phyloP scores from a whole-genome alignment of 306 rosid species.

The Nissolia schottii region DNA sequence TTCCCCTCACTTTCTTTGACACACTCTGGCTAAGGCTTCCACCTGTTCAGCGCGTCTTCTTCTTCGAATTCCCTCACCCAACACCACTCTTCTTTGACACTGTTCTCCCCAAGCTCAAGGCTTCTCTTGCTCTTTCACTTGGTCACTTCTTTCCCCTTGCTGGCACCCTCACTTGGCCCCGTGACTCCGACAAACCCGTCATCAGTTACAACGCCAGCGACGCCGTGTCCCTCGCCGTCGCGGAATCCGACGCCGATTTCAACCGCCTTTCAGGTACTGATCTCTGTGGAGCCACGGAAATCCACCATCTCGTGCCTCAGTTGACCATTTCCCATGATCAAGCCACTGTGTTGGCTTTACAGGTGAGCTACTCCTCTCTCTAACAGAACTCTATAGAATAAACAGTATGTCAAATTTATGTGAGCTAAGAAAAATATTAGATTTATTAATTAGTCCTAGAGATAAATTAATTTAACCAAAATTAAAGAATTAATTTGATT shows the following conservation, averaged over 20 bases:
- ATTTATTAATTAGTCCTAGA: too few species aligned
- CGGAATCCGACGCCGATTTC: slow-evolving; percentile 38
- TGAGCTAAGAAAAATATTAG: too few species aligned
- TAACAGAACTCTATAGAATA: too few species aligned
- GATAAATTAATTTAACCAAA: too few species aligned
- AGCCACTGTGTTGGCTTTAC: slow-evolving; percentile 29
- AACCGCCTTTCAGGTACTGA: slow-evolving; percentile 5
- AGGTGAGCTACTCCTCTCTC: too few species aligned
- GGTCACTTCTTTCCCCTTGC: slow-evolving; percentile 28
- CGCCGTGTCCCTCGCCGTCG: slow-evolving; percentile 27
- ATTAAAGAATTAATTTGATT: too few species aligned
- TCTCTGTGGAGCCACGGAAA: slow-evolving; percentile 12
- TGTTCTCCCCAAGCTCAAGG: slow-evolving; percentile 37
- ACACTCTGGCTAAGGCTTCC: slow-evolving; percentile 34
- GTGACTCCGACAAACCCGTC: slow-evolving; percentile 22
- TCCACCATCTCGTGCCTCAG: slow-evolving; percentile 33
- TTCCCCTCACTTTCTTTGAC: slow-evolving; percentile 45
- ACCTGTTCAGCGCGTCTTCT: slow-evolving; percentile 33
- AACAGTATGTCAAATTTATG: too few species aligned
- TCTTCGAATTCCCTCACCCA: slow-evolving; percentile 28
- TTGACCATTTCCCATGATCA: slow-evolving; percentile 20
- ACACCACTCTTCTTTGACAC: background rate
- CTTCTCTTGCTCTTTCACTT: slow-evolving; percentile 31
- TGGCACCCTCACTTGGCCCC: slow-evolving; percentile 33
- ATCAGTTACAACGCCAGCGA: background rate